phyloP scores from a whole-genome alignment of 805 yeast genomes.

The Teunomyces aglyptinius region DNA sequence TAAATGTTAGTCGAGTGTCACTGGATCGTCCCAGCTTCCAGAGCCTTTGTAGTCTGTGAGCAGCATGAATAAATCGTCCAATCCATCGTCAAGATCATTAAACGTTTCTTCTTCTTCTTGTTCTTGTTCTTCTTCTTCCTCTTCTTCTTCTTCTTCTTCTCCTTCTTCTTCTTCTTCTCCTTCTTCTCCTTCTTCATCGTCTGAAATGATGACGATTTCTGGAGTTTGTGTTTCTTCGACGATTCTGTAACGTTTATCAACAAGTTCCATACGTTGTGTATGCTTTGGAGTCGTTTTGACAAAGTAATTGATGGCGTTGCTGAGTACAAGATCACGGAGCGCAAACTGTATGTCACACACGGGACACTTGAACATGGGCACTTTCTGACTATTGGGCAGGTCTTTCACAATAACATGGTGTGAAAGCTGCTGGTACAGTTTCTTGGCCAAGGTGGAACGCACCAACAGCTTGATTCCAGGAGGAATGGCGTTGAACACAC shows the following conservation, averaged over 20 bases:
- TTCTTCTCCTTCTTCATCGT: slow-evolving; percentile 18
- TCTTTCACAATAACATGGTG: too few species aligned
- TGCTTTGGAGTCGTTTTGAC: slow-evolving; percentile 37
- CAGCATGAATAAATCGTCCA: slow-evolving; percentile 24
- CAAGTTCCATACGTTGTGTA: slow-evolving; percentile 33
- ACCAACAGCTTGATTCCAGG: slow-evolving; percentile 25
- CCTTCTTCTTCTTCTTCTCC: slow-evolving; percentile 16
- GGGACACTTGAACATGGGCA: slow-evolving; percentile 39
- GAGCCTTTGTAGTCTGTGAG: slow-evolving; percentile 16
- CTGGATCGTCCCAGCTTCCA: slow-evolving; percentile 42
- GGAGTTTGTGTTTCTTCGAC: slow-evolving; percentile 24
- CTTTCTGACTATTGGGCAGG: neutral
- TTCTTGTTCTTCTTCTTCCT: neutral
- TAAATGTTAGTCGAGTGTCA: slow-evolving; percentile 29
- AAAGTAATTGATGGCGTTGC: slow-evolving; percentile 41
- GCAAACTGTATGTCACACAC: slow-evolving; percentile 36
- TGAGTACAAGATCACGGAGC: slow-evolving; percentile 32
- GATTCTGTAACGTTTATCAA: slow-evolving; percentile 32
- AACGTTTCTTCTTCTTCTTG: neutral
- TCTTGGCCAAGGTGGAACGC: slow-evolving; percentile 21
- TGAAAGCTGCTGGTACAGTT: neutral
- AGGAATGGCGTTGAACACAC: slow-evolving; percentile 36
- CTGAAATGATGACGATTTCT: slow-evolving; percentile 31
- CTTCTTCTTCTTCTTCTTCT: neutral
- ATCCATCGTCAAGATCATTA: slow-evolving; percentile 27